Evolutionary conservation across 768 basidiomycete genomes (phyloP), one percentile per base, ranked within the genome.

Genomic region (Aureoboletus auriporus): DNA sequence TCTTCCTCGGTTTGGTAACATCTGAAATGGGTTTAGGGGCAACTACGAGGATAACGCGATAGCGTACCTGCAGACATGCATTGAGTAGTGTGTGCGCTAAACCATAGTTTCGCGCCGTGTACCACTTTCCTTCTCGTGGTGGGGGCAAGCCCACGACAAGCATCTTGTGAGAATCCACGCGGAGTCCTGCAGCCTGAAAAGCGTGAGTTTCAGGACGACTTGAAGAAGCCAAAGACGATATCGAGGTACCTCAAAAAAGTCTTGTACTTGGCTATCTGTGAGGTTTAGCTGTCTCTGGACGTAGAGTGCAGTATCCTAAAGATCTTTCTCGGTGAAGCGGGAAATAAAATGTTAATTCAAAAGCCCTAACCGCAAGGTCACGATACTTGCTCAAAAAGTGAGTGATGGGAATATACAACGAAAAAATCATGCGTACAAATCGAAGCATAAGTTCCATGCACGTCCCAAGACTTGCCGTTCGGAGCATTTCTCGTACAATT

Each of bases 71-170:
- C n/a, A 76, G 56, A 44, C 71, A 69, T 11, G 63, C 54, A 30
- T 58, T 60, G 0, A 71, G 60, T 7, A 77, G 50, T 5, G 70
- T 75, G 43, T 72, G 66, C 1, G 74, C 72, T 16, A 78, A 58
- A 8, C 71, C 69, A 50, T 71, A 77, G 51, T 71, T 77, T 44
- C 76, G 60, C 29, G 51, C 67, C 5, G 73, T 69, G 28, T 60
- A 23, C 65, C 67, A 65, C 6, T 50, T 60, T 20, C 65, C 65
- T 28, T 72, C 60, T 4, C 64, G 69, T 1, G 68, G 69, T 8
- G 67, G 64, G 23, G 76, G 75, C 12, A 78, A 54, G 20, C 75
- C 76, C 52, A 77, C 68, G 8, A 77, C 64, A 10, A 76, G 61
- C 5, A 68, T 71, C 16, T 67, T 66, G 10, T 65, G 64, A 5